These are phyloP conservation scores for Oryza australiensis DNA, from an alignment of 176 grass and related monocot genomes.

Conservation along the genomic window DNA sequence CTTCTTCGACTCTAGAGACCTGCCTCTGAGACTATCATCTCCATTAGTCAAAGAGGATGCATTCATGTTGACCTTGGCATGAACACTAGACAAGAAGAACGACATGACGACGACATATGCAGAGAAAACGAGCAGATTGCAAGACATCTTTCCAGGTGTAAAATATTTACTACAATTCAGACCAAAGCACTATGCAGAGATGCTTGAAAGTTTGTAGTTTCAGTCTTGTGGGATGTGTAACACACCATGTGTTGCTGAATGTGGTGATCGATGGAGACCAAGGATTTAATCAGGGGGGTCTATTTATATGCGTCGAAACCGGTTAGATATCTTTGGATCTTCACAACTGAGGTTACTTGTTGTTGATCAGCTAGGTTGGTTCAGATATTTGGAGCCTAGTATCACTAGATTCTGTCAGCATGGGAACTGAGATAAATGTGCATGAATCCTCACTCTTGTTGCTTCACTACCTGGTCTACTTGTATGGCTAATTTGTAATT, in stretches of 20 bases:
- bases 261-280: not conserved
- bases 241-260: not conserved
- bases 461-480: not conserved
- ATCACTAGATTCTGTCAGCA: constrained; percentile 24
- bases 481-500: not conserved
- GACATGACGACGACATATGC: not conserved
- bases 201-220: not conserved
- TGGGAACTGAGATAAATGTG: constrained; percentile 23
- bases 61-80: constrained; percentile 2
- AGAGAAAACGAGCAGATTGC: not conserved
- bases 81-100: constrained; percentile 8
- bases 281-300: not conserved
- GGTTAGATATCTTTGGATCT: constrained; percentile 16
- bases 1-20: constrained; percentile 17
- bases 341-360: constrained; percentile 27
- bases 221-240: not conserved
- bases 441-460: constrained; percentile 8
- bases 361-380: constrained; percentile 10
- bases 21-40: not conserved
- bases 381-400: constrained; percentile 22
- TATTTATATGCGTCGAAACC: constrained; percentile 18
- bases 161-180: not conserved
- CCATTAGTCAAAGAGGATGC: not conserved
- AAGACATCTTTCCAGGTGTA: not conserved
- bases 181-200: not conserved